Base-by-base conservation (phyloP, 768 basidiomycete species). In the Clavaria fumosa region DNA sequence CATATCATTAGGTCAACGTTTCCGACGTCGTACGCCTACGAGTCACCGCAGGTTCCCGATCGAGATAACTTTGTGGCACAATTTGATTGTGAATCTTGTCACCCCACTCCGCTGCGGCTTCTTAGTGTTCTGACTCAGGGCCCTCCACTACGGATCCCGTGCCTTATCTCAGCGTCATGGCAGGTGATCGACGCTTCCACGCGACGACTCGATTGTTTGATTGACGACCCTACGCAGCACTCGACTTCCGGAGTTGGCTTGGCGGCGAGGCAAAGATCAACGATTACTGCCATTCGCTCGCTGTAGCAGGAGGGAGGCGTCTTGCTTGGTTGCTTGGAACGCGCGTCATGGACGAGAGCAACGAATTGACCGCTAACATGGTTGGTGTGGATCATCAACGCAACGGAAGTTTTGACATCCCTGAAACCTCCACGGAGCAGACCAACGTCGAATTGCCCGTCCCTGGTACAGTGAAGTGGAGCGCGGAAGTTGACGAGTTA, bases 181-280 rank as follows among this genome's bases (percentile, higher is more conserved):
- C 64, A 42, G 76, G 75, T 75, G 18, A 14, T 23, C 5, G 20
- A 6, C n/a, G 2, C 15, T 10, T 27, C 32, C 22, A 22, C 22
- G 9, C 17, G 23, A 31, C 24, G 15, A 14, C 28, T 22, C 6
- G 15, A n/a, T 28, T 40, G 4, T 31, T n/a, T 12, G 7, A 21
- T 22, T 10, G 19, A 39, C 22, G 37, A 15, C 5, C 12, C 36
- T 21, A 15, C 4, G 19, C 36, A 75, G 89, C 86, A 0, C 53
- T 90, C 5, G 69, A 79, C 28, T 90, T 88, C 58, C 72, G 89
- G 26, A 55, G 71, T 39, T 75, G 72, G 66, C 59, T 90, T 9
- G 86, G 88, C 1, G 88, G 89, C 2, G 88, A 93, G 55, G 58
- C 68, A 21, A 70, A 67, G 45, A 88, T 90, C 41, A 75, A 74